phyloP scores from a whole-genome alignment of 306 rosid species.

The Glycine soja region DNA sequence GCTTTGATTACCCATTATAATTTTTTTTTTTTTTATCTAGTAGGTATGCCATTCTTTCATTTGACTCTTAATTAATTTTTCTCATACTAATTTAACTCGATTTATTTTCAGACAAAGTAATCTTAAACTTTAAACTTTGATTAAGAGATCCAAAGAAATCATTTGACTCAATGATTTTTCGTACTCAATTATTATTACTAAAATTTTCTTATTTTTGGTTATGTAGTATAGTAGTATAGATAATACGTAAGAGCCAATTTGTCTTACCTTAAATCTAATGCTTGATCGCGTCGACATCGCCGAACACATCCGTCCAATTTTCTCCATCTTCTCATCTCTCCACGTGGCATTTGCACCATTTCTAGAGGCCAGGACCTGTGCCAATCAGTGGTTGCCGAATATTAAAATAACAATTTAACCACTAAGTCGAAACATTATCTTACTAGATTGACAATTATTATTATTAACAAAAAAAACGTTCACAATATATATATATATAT shows the following conservation, averaged over 20 bases:
- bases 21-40: not conserved
- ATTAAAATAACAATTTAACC: slow-evolving; percentile 18
- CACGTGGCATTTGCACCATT: slow-evolving; percentile 74
- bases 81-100: no score
- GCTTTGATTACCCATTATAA: slow-evolving; percentile 42
- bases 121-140: no score
- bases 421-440: slow-evolving; percentile 30
- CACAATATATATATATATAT: slow-evolving; percentile 3
- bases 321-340: slow-evolving; percentile 57
- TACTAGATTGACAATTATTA: slow-evolving; percentile 41
- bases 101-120: no score
- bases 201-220: not conserved
- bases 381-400: slow-evolving; percentile 44
- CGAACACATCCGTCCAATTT: slow-evolving; percentile 65
- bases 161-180: no score
- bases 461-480: slow-evolving; percentile 37
- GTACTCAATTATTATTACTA: not conserved
- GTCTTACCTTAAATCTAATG: slow-evolving; percentile 57
- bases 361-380: slow-evolving; percentile 61
- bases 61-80: no score
- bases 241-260: slow-evolving; percentile 36
- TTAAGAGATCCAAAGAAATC: no score
- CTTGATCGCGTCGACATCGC: slow-evolving; percentile 78
- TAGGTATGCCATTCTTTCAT: no score
- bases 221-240: not conserved